Evolutionary conservation across 176 grass and related monocot genomes (phyloP).

Genomic region (Rhynchospora breviuscula): DNA sequence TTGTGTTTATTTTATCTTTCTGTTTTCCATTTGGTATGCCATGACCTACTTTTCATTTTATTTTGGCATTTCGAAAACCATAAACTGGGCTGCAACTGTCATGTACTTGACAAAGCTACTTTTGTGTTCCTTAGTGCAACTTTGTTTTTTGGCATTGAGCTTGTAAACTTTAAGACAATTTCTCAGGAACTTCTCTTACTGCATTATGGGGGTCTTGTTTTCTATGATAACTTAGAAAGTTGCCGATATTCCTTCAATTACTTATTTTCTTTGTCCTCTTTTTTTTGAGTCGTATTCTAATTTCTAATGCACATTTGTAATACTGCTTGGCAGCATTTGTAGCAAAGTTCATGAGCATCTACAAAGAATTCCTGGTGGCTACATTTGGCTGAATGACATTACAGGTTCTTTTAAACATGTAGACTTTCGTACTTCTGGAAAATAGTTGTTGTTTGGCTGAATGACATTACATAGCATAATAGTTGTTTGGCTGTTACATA

Average conservation of each 20-base stretch:
- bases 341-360: slow-evolving; percentile 99
- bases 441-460: neutral
- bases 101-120: neutral
- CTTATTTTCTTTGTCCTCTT: neutral
- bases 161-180: neutral
- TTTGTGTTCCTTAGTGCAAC: neutral
- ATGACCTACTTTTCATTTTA: neutral
- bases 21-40: neutral
- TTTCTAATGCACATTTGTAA: neutral
- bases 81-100: neutral
- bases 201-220: neutral
- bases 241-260: neutral
- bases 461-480: neutral
- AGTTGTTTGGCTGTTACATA: neutral
- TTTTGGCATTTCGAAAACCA: neutral
- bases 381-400: slow-evolving; percentile 66
- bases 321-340: slow-evolving; percentile 65
- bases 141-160: neutral
- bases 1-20: slow-evolving; percentile 5
- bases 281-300: neutral
- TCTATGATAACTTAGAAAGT: neutral
- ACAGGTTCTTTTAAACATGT: neutral
- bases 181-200: neutral
- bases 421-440: neutral
- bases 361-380: slow-evolving; percentile 81